Percentiles rank a stretch among this genome's conserved stretches.
These are phyloP conservation scores for Infundibulicybe gibba DNA, from an alignment of 768 basidiomycete genomes.

Conservation along the genomic window DNA sequence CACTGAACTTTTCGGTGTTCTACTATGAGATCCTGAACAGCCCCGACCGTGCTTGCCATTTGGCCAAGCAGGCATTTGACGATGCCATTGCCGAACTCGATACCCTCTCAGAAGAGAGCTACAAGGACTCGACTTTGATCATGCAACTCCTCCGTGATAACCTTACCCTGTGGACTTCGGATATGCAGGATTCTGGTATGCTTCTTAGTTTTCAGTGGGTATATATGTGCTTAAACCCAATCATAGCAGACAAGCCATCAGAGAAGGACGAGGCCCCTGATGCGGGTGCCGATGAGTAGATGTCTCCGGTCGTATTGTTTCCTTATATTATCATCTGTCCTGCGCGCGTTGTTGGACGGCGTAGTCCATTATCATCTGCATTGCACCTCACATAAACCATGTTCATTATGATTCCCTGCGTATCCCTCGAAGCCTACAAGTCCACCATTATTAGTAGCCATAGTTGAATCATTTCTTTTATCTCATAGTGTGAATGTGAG, in stretches of 20 bases:
- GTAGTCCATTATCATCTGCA: constrained; percentile 13
- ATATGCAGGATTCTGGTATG: constrained; percentile 91
- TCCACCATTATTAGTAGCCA: constrained; percentile 9
- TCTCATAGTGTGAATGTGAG: background rate
- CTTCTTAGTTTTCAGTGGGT: constrained; percentile 8
- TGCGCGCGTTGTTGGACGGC: constrained; percentile 12
- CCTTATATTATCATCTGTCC: constrained; percentile 11
- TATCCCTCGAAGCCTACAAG: background rate
- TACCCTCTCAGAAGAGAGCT: constrained; percentile 96
- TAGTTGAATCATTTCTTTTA: constrained; percentile 1
- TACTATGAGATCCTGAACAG: constrained; percentile 99
- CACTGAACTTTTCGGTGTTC: constrained; percentile 99
- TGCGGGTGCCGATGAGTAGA: constrained; percentile 64
- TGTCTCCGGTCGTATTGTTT: constrained; percentile 14
- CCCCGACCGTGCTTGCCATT: constrained; percentile 96
- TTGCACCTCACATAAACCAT: constrained; percentile 11
- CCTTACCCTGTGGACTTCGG: constrained; percentile 96
- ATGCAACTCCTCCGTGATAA: constrained; percentile 97
- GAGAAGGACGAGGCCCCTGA: constrained; percentile 73
- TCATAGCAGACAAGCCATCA: constrained; percentile 59
- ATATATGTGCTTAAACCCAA: constrained; percentile 6
- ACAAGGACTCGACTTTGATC: constrained; percentile 98
- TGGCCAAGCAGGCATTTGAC: constrained; percentile 98
- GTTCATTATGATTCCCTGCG: background rate
- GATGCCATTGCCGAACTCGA: constrained; percentile 99